Evolutionary conservation across 2,329 filamentous ascomycete species (phyloP).

Genomic region (Cladosporium phlei): DNA sequence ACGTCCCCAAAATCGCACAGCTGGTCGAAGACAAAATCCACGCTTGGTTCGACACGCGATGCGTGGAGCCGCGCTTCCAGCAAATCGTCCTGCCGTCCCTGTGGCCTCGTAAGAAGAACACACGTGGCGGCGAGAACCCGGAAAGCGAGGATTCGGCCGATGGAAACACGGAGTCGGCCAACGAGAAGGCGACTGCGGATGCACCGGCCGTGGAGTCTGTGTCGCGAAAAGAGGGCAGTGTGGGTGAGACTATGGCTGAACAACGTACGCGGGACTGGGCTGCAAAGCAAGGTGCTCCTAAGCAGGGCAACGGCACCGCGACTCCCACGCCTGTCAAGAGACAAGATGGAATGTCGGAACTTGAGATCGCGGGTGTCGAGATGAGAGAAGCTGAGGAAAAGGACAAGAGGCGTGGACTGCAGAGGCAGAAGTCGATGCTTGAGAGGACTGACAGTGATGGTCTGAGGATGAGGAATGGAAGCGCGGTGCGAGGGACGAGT

Average conservation of each 20-base stretch:
- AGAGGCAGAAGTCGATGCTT: slow-evolving; percentile 14
- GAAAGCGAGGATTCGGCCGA: slow-evolving; percentile 32
- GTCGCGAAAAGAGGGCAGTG: slow-evolving; percentile 18
- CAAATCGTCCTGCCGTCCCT: slow-evolving; percentile 77
- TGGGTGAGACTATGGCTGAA: slow-evolving; percentile 27
- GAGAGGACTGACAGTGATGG: slow-evolving; percentile 10
- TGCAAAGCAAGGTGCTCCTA: slow-evolving; percentile 21
- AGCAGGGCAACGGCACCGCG: slow-evolving; percentile 8
- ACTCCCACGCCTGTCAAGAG: slow-evolving; percentile 16
- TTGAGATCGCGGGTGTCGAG: slow-evolving; percentile 31
- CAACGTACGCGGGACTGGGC: slow-evolving; percentile 33
- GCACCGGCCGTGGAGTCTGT: slow-evolving; percentile 13
- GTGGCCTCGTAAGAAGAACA: slow-evolving; percentile 82
- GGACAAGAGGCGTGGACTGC: slow-evolving; percentile 21
- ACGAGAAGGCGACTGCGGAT: slow-evolving; percentile 16
- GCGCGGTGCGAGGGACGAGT: slow-evolving; percentile 2
- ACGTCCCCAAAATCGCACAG: slow-evolving; percentile 84
- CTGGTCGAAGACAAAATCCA: slow-evolving; percentile 75
- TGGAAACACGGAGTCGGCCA: slow-evolving; percentile 8
- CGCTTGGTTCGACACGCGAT: slow-evolving; percentile 82
- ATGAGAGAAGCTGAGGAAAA: slow-evolving; percentile 32
- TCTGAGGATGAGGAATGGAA: slow-evolving; percentile 10
- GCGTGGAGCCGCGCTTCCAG: slow-evolving; percentile 80
- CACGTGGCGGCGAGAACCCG: slow-evolving; percentile 56
- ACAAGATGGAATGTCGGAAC: slow-evolving; percentile 27